These are phyloP conservation scores for Elsinoe ampelina DNA, from an alignment of 2,329 filamentous ascomycete genomes.

Conservation along the genomic window DNA sequence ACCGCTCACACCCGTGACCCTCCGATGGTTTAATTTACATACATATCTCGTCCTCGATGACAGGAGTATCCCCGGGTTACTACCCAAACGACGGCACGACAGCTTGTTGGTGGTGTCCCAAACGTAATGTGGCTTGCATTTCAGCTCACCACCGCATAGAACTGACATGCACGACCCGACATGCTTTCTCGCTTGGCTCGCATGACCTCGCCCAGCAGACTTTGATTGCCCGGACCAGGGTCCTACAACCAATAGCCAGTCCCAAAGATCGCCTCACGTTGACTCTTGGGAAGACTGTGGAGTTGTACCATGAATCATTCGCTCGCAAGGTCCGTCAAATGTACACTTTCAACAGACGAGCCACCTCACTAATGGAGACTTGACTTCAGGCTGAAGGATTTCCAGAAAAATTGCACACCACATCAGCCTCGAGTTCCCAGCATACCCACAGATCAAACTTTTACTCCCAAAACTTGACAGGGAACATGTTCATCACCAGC, in stretches of 20 bases:
- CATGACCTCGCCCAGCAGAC: neutral
- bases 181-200: neutral
- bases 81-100: neutral
- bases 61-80: neutral
- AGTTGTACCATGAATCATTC: constrained; percentile 6
- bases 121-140: constrained; percentile 6
- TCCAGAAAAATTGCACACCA: neutral
- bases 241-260: neutral
- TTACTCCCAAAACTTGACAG: neutral
- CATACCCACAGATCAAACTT: neutral
- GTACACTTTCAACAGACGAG: neutral
- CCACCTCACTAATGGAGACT: neutral
- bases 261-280: neutral
- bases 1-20: neutral
- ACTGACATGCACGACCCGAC: neutral
- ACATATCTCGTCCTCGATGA: constrained; percentile 5
- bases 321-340: neutral
- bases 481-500: constrained; percentile 3
- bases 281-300: neutral
- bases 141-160: neutral
- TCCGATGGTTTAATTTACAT: neutral
- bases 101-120: constrained; percentile 1
- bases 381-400: constrained; percentile 1
- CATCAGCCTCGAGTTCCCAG: neutral
- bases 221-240: constrained; percentile 1